Conservation (phyloP, 371 early-diverging fungal genomes). For the Homolaphlyctis polyrhiza region DNA sequence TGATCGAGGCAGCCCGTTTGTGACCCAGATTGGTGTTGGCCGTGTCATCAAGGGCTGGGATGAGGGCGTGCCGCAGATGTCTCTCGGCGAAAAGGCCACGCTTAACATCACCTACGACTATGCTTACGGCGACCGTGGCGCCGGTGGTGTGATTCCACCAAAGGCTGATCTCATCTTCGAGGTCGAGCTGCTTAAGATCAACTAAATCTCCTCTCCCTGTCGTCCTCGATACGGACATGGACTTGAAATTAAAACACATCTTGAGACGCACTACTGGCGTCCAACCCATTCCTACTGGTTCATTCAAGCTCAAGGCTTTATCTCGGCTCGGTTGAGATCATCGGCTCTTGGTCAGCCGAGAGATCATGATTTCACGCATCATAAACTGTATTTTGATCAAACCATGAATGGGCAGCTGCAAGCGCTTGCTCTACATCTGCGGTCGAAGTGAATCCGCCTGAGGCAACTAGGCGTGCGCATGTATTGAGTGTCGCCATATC, state of each 20-base stretch:
- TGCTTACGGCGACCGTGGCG: slow-evolving; percentile 50
- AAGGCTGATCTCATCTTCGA: slow-evolving; percentile 81
- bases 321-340: background rate
- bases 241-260: background rate
- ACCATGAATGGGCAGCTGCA: slow-evolving; percentile 21
- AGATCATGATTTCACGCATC: slow-evolving; percentile 2
- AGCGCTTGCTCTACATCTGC: slow-evolving; percentile 12
- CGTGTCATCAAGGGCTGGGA: slow-evolving; percentile 89
- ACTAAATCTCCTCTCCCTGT: too few relatives aligned
- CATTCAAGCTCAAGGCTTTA: background rate
- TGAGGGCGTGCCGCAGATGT: slow-evolving; percentile 81
- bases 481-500: slow-evolving; percentile 33
- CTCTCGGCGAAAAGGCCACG: slow-evolving; percentile 50
- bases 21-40: slow-evolving; percentile 77
- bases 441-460: slow-evolving; percentile 10
- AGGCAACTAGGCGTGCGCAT: slow-evolving; percentile 25
- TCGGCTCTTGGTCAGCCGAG: background rate
- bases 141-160: slow-evolving; percentile 74
- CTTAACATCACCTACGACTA: slow-evolving; percentile 44
- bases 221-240: background rate
- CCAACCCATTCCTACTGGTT: background rate
- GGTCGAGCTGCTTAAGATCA: slow-evolving; percentile 80
- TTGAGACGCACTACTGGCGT: background rate
- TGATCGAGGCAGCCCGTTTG: slow-evolving; percentile 63
- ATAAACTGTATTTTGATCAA: slow-evolving; percentile 13